Conservation (phyloP, 2,329 filamentous ascomycete species). For the Fusarium luffae region DNA sequence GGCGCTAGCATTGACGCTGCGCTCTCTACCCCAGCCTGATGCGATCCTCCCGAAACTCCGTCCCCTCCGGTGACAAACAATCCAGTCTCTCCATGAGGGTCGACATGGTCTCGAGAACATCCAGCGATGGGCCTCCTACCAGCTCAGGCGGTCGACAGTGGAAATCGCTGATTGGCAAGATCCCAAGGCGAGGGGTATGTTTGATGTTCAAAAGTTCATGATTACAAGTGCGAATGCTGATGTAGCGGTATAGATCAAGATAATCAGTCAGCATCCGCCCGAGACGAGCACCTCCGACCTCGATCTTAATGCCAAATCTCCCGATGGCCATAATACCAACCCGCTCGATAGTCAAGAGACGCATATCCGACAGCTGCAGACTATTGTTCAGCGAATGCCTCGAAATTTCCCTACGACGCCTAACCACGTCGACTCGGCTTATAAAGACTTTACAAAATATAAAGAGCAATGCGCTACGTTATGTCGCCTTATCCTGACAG, state of each 20-base stretch:
- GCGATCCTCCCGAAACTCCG: conserved; percentile 36
- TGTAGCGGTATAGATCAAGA: conserved; percentile 8
- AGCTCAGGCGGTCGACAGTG: conserved; percentile 32
- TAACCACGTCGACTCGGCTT: conserved; percentile 57
- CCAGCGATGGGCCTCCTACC: conserved; percentile 44
- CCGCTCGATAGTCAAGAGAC: conserved; percentile 48
- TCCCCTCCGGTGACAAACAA: conserved; percentile 28
- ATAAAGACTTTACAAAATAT: conserved; percentile 57
- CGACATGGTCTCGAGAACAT: conserved; percentile 48
- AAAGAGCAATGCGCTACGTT: conserved; percentile 54
- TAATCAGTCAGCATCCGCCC: conserved; percentile 24
- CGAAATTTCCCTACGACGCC: conserved; percentile 48
- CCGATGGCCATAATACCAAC: conserved; percentile 42
- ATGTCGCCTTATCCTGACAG: conserved; percentile 55
- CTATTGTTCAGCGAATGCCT: conserved; percentile 51
- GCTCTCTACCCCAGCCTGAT: conserved; percentile 39
- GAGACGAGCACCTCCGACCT: conserved; percentile 47
- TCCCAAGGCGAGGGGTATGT: conserved; percentile 27
- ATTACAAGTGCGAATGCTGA: conserved; percentile 5
- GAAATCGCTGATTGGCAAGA: conserved; percentile 33
- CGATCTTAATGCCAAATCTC: conserved; percentile 40
- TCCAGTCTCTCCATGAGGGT: conserved; percentile 27
- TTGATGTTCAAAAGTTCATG: conserved; percentile 7
- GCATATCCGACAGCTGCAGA: conserved; percentile 51
- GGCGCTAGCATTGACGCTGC: conserved; percentile 43